These are phyloP conservation scores for Chenopodium formosanum DNA, from an alignment of 148 eudicot genomes.

Conservation along the genomic window DNA sequence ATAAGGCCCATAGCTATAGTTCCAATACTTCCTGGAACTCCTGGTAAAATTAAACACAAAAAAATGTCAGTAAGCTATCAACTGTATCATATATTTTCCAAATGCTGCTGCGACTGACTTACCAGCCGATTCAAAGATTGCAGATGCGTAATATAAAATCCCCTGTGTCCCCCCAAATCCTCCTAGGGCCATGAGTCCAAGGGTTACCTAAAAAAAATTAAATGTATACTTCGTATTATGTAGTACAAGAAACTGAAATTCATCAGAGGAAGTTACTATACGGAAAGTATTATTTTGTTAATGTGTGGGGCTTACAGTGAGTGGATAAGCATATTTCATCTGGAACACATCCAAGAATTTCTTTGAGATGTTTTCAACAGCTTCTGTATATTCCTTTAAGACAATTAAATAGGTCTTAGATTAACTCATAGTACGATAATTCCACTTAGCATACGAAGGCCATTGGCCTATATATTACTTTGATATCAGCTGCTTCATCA, in stretches of 20 bases:
- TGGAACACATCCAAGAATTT: constrained; percentile 33
- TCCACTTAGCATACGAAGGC: background rate
- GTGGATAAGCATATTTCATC: constrained; percentile 39
- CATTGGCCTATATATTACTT: constrained; percentile 14
- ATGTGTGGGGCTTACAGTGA: constrained; percentile 31
- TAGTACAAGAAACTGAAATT: background rate
- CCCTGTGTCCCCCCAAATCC: constrained; percentile 52
- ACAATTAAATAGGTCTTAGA: constrained; percentile 4
- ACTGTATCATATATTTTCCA: background rate
- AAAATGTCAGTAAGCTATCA: background rate
- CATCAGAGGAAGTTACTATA: no score
- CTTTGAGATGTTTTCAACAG: constrained; percentile 22
- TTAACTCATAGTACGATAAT: background rate
- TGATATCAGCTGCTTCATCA: constrained; percentile 32
- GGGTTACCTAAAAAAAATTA: constrained; percentile 38
- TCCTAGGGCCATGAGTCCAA: constrained; percentile 50
- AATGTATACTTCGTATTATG: background rate
- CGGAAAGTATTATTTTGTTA: background rate
- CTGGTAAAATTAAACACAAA: constrained; percentile 28
- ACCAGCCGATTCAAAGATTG: constrained; percentile 56
- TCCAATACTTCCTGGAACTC: constrained; percentile 50
- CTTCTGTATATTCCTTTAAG: constrained; percentile 31
- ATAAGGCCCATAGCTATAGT: constrained; percentile 53
- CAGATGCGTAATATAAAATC: constrained; percentile 45
- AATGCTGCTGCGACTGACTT: background rate